Conservation (phyloP, 148 eudicot species). For the Nepenthes gracilis region DNA sequence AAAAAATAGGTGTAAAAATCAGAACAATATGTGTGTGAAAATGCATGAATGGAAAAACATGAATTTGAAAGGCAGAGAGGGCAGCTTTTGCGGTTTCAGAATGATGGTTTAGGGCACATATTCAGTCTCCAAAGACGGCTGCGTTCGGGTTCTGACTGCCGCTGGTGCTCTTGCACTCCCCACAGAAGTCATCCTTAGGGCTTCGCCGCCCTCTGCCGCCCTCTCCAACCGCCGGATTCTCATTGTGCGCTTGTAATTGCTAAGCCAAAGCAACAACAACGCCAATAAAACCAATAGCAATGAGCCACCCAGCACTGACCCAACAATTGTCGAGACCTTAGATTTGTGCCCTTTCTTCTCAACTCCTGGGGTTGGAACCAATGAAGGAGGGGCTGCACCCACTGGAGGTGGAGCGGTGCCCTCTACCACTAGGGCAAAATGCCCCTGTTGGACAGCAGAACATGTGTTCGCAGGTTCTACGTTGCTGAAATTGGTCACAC, state of each 20-base stretch:
- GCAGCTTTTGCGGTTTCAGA: slow-evolving; percentile 19
- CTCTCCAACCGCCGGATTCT: slow-evolving; percentile 66
- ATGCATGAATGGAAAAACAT: no score
- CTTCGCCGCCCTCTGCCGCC: slow-evolving; percentile 80
- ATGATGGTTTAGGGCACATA: slow-evolving; percentile 46
- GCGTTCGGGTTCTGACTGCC: slow-evolving; percentile 72
- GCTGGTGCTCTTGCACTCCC: slow-evolving; percentile 77
- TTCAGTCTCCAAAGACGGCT: slow-evolving; percentile 73
- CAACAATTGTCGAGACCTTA: slow-evolving; percentile 59
- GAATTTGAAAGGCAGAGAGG: slow-evolving; percentile 19
- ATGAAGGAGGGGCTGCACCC: slow-evolving; percentile 12
- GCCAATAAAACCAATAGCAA: slow-evolving; percentile 40
- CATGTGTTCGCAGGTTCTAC: slow-evolving; percentile 41
- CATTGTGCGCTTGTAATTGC: slow-evolving; percentile 33
- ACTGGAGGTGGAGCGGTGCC: slow-evolving; percentile 26
- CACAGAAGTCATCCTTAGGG: slow-evolving; percentile 51
- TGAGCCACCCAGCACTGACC: slow-evolving; percentile 70
- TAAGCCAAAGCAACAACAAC: slow-evolving; percentile 32
- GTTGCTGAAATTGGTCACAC: slow-evolving; percentile 41
- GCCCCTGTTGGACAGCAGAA: slow-evolving; percentile 53
- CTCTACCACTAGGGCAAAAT: slow-evolving; percentile 62
- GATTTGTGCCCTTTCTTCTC: slow-evolving; percentile 19
- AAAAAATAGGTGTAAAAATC: slow-evolving; percentile 27
- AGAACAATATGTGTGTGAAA: slow-evolving; percentile 18
- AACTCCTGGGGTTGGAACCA: slow-evolving; percentile 6